Percentiles rank a stretch among this genome's conserved stretches.
Conservation (phyloP, 192 early-diverging fungal species). For the Lobosporangium transversale region DNA sequence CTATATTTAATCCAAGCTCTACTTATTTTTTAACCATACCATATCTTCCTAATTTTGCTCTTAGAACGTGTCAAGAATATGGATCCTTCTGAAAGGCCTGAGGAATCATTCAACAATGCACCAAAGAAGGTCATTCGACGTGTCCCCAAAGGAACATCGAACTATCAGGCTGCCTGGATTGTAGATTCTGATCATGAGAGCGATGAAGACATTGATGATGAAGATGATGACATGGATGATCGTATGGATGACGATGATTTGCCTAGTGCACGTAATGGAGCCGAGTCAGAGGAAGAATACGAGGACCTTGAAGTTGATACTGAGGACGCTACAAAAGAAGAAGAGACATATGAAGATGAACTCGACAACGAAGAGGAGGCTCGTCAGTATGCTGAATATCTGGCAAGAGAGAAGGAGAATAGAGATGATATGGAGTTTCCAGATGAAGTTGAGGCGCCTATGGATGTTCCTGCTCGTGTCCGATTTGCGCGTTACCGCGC, state of each 20-base stretch:
- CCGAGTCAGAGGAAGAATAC: conserved; percentile 56
- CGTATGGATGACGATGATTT: conserved; percentile 55
- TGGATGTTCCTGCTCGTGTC: conserved; percentile 80
- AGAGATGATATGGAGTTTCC: conserved; percentile 89
- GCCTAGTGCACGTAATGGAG: conserved; percentile 55
- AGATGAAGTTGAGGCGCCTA: conserved; percentile 96
- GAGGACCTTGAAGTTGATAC: conserved; percentile 53
- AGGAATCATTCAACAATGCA: conserved; percentile 34
- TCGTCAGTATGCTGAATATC: conserved; percentile 62
- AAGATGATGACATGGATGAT: conserved; percentile 61
- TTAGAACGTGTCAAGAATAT: conserved; percentile 53
- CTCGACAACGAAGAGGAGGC: conserved; percentile 67
- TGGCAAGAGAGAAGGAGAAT: conserved; percentile 72
- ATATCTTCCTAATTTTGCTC: too few relatives aligned
- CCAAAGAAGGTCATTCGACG: conserved; percentile 66
- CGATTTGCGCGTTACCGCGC: conserved; percentile 97
- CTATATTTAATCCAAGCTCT: too few relatives aligned
- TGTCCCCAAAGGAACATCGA: conserved; percentile 95
- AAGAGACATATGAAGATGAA: conserved; percentile 56
- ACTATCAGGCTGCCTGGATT: conserved; percentile 99
- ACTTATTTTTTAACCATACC: too few relatives aligned
- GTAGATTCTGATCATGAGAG: conserved; percentile 81
- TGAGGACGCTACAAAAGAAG: conserved; percentile 49
- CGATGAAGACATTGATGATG: conserved; percentile 65
- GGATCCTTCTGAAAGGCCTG: conserved; percentile 47